A percentile compares a stretch with the other conserved stretches of the same genome.
Evolutionary conservation across 371 early-diverging fungal species (phyloP).

Genomic region (Thermomucor indicae-seudaticae): DNA sequence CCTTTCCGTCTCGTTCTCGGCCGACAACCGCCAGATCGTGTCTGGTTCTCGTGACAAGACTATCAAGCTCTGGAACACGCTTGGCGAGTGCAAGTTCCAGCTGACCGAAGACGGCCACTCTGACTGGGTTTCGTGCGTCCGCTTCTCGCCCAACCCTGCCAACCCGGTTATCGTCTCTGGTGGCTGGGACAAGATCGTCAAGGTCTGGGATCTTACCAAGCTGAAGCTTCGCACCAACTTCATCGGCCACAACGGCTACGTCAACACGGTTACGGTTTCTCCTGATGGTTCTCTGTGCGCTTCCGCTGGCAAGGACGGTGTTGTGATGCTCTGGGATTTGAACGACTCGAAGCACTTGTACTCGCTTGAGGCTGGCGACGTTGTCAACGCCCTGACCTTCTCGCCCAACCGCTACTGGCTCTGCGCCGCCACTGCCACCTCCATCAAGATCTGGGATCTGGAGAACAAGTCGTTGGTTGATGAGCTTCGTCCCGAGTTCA

Average conservation of each 20-base stretch:
- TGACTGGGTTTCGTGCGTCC: slow-evolving; percentile 98
- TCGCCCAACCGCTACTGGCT: slow-evolving; percentile 99
- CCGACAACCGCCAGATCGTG: slow-evolving; percentile 98
- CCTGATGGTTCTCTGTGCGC: slow-evolving; percentile 99
- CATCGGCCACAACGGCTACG: slow-evolving; percentile 97
- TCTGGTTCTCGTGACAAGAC: slow-evolving; percentile 97
- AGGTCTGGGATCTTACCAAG: slow-evolving; percentile 99
- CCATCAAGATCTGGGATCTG: slow-evolving; percentile 99
- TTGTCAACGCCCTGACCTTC: slow-evolving; percentile 97
- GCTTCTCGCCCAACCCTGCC: slow-evolving; percentile 97
- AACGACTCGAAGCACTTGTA: slow-evolving; percentile 99
- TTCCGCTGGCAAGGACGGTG: slow-evolving; percentile 99
- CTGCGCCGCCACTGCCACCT: slow-evolving; percentile 94
- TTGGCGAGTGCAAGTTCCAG: slow-evolving; percentile 98
- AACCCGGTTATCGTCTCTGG: slow-evolving; percentile 96
- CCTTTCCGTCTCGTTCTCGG: slow-evolving; percentile 97
- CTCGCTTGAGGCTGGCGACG: slow-evolving; percentile 94
- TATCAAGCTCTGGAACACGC: slow-evolving; percentile 99
- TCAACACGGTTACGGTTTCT: slow-evolving; percentile 97
- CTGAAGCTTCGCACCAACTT: slow-evolving; percentile 98
- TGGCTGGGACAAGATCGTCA: slow-evolving; percentile 99
- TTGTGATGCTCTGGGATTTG: slow-evolving; percentile 99
- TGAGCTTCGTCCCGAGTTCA: slow-evolving; percentile 92
- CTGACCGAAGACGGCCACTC: slow-evolving; percentile 92
- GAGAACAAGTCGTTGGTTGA: slow-evolving; percentile 96